A percentile compares a stretch with the other conserved stretches of the same genome.
Conservation (phyloP, 1,284 basidiomycete species). For the Ustilago sp. region DNA sequence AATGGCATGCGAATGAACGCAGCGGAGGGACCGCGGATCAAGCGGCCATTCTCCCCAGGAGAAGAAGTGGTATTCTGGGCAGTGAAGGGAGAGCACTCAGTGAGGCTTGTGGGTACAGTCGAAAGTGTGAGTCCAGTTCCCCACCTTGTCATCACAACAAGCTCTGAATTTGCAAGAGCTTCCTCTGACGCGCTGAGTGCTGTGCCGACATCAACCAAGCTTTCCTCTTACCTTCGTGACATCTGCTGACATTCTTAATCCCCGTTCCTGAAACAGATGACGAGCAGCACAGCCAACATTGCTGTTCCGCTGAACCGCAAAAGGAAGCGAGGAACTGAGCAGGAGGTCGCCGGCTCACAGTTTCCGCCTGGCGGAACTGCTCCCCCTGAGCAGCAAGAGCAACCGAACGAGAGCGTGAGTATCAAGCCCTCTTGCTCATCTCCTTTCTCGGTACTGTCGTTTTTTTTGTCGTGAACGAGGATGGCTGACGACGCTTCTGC, state of each 20-base stretch:
- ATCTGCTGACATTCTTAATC: not conserved
- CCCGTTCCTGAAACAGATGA: constrained; percentile 17
- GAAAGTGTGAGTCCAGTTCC: constrained; percentile 30
- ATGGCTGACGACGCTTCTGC: not conserved
- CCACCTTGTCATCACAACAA: not conserved
- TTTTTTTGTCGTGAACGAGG: not conserved
- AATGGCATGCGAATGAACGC: not conserved
- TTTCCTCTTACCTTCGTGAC: not conserved
- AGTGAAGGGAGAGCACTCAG: constrained; percentile 29
- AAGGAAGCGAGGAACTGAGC: not conserved
- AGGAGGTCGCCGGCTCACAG: not conserved
- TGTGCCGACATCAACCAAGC: no score
- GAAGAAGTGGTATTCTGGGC: constrained; percentile 48
- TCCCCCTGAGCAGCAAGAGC: not conserved
- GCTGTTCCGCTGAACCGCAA: not conserved
- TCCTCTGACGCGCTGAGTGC: not conserved
- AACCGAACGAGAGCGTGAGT: constrained; percentile 3
- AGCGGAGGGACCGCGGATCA: not conserved
- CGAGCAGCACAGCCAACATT: constrained; percentile 15
- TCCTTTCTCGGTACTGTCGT: no score
- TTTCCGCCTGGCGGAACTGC: not conserved
- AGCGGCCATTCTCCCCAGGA: constrained; percentile 26
- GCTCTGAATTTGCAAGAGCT: no score
- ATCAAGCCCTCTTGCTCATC: no score
- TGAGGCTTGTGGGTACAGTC: constrained; percentile 31